phyloP scores from a whole-genome alignment of 2,329 filamentous ascomycete genomes.

The Emmonsia crescens region DNA sequence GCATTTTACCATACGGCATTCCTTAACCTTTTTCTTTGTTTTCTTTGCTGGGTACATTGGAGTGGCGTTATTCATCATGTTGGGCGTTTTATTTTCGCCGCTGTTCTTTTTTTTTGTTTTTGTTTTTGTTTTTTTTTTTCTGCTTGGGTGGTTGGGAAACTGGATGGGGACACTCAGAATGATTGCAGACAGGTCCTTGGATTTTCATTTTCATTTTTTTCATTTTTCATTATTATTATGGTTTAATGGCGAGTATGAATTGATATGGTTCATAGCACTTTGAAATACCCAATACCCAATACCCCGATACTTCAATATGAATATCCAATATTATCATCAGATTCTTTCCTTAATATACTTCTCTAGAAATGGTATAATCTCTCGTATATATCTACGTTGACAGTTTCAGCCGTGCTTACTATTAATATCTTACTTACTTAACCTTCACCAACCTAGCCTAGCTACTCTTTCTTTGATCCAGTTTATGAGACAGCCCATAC shows the following conservation, averaged over 20 bases:
- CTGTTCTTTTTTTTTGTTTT: background rate
- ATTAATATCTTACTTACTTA: no score
- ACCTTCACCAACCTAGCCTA: no score
- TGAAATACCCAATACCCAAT: background rate
- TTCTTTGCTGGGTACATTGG: background rate
- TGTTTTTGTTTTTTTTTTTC: background rate
- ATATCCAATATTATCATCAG: background rate
- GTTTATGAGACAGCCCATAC: background rate
- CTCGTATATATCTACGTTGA: background rate
- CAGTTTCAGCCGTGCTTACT: no score
- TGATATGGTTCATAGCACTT: background rate
- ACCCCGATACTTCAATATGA: background rate
- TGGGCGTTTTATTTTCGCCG: background rate
- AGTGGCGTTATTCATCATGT: background rate
- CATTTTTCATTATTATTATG: background rate
- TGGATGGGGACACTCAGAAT: background rate
- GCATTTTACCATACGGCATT: background rate
- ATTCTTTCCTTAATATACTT: background rate
- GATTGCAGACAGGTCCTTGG: background rate
- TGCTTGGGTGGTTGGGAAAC: background rate
- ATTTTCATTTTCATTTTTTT: background rate
- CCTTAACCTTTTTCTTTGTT: background rate
- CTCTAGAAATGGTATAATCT: background rate
- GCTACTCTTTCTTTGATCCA: background rate
- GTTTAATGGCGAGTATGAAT: background rate